Evolutionary conservation across 306 rosid genomes (phyloP), one percentile per base, ranked within the genome.

Genomic region (Betula pendula): DNA sequence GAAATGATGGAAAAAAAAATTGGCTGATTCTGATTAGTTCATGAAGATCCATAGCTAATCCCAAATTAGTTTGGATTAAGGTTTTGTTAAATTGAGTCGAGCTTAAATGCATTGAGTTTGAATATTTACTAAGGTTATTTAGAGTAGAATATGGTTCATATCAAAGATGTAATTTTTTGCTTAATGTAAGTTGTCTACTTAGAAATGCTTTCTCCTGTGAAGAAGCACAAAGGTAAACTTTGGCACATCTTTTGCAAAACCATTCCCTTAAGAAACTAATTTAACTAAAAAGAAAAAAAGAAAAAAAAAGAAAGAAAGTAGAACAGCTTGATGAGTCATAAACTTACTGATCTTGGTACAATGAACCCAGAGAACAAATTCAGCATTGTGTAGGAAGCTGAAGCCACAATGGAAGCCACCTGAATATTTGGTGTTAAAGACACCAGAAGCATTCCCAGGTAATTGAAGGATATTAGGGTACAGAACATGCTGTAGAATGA

Each of bases 381-480:
- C 47, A 88, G 74, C 84, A 88, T 75, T 2, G 83, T 75, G 79
- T 87, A 88, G 81, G 73, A 55, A 80, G 89, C 73, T 58, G 89
- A 83, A 35, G 84, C 73, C 44, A 87, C 72, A 29, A 90, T 85
- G 48, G 90, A 49, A 75, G 92, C 89, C 70, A 90, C 75, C 58
- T 90, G 92, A 77, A 80, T 63, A 76, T 85, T 87, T 78, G 93
- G 96, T 31, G 96, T 82, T 69, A 90, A 31, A 0, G 96, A 87
- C 40, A 90, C 93, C 38, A 87, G 73, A 50, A 90, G 75, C 96
- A 90, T 87, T 27, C 96, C 96, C 15, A 85, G 75, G 81, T 87
- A 88, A 50, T 84, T 90, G 45, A 80, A 90, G 85, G 45, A 79
- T 35, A 88, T 76, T 63, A 88, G 74, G 16, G 73, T 73, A 75